Conservation (phyloP, 2,329 filamentous ascomycete species). For the Colletotrichum lindemuthianum region DNA sequence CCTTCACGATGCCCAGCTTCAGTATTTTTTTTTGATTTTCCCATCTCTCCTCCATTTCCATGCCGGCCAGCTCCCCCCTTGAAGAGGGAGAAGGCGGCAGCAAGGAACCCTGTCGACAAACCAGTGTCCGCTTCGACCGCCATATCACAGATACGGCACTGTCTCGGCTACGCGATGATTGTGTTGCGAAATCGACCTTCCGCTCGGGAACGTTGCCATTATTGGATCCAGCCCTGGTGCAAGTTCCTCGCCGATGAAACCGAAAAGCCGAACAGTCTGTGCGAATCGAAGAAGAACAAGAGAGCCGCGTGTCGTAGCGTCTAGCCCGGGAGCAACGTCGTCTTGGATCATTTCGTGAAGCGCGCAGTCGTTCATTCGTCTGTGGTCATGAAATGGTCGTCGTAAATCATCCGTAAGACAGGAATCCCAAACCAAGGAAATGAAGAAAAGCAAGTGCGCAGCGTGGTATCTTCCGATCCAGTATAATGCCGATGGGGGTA, state of each 20-base stretch:
- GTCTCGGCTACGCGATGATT: slow-evolving; percentile 48
- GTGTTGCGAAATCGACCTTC: slow-evolving; percentile 44
- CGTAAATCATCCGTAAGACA: slow-evolving; percentile 59
- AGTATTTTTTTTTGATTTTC: slow-evolving; percentile 40
- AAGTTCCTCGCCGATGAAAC: slow-evolving; percentile 34
- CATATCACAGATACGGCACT: slow-evolving; percentile 52
- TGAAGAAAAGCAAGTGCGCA: slow-evolving; percentile 52
- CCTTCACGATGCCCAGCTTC: slow-evolving; percentile 42
- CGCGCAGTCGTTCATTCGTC: slow-evolving; percentile 47
- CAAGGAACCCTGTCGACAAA: slow-evolving; percentile 52
- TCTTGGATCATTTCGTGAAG: slow-evolving; percentile 45
- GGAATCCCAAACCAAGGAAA: slow-evolving; percentile 49
- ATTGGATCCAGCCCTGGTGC: slow-evolving; percentile 44
- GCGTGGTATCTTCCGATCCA: slow-evolving; percentile 42
- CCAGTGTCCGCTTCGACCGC: slow-evolving; percentile 54
- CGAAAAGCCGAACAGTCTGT: slow-evolving; percentile 36
- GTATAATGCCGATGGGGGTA: slow-evolving; percentile 47
- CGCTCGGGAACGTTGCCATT: slow-evolving; percentile 36
- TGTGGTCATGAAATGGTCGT: slow-evolving; percentile 54
- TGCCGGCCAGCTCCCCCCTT: slow-evolving; percentile 29
- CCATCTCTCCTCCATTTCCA: slow-evolving; percentile 44
- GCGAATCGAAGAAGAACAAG: slow-evolving; percentile 34
- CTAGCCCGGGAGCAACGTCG: slow-evolving; percentile 43
- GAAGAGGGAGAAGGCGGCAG: slow-evolving; percentile 36
- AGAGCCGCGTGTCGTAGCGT: slow-evolving; percentile 41